Evolutionary conservation across 305 asterid species (phyloP), one percentile per base, ranked within the genome.

Genomic region (Rubia tinctorum): DNA sequence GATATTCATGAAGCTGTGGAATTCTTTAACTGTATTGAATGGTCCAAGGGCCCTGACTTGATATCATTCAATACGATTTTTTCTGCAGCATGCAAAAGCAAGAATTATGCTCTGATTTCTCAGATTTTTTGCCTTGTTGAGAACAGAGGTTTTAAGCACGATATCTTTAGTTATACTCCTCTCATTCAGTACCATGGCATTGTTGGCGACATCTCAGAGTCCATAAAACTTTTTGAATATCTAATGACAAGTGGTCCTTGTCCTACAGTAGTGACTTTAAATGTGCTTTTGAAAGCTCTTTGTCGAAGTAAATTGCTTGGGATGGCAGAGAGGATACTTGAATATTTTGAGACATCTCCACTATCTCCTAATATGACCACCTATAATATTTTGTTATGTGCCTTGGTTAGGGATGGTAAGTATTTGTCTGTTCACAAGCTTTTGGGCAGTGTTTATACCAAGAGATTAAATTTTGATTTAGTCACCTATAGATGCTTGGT

Each of bases 31-130:
- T 25, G 58, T 71, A 70, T 72, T 64, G 77, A 77, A 60, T 87
- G 91, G 90, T 78, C 85, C 55, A 73, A 77, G 69, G 84, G 85
- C 47, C 90, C 96, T 43, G 93, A 90, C 70, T 64, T 75, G 81
- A 60, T 88, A 76, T 85, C 93, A 58, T 84, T 82, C 76, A 88
- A 86, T 74, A 88, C 82, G 18, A 77, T 90, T 44, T 66, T 90
- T 60, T 84, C 90, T 66, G 85, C 85, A 53, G 91, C 96, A 17
- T 85, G 91, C 81, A 84, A 82, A 77, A 82, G 70, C 55, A 81
- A 76, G 61, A 69, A 85, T 65, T 74, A 83, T 37, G 37, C 81
- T 70, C 69, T 78, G 79, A 79, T 88, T 39, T 65, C 72, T 42
- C 69, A 70, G 78, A 82, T 88, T 76, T 39, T 86, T 78, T 14